Evolutionary conservation across 768 basidiomycete genomes (phyloP).

Genomic region (Russula emetica): DNA sequence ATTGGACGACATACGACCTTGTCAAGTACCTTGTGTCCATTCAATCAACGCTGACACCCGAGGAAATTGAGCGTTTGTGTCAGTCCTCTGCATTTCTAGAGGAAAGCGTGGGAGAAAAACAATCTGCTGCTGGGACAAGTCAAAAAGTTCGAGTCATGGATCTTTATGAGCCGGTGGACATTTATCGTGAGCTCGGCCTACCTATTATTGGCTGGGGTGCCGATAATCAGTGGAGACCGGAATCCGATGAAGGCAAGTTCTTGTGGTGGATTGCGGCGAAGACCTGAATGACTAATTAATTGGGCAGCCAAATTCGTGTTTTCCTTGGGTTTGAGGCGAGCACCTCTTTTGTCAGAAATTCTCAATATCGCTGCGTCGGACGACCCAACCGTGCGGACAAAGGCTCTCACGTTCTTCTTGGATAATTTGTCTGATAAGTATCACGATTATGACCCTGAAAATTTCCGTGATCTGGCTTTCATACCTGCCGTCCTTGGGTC

Average conservation of each 20-base stretch:
- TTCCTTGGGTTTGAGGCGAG: conserved; percentile 60
- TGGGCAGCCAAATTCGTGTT: conserved; percentile 72
- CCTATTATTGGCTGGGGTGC: conserved; percentile 87
- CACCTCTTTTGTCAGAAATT: conserved; percentile 62
- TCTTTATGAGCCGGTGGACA: conserved; percentile 79
- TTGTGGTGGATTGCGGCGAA: not conserved
- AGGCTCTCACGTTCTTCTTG: conserved; percentile 77
- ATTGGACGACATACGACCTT: conserved; percentile 84
- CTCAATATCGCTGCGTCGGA: conserved; percentile 63
- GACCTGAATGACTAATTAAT: not conserved
- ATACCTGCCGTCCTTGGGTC: conserved; percentile 65
- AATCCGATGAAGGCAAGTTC: conserved; percentile 77
- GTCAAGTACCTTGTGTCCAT: conserved; percentile 86
- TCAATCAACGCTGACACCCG: conserved; percentile 51
- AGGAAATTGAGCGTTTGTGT: conserved; percentile 53
- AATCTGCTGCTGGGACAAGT: conserved; percentile 27
- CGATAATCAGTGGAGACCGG: conserved; percentile 69
- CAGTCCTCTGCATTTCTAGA: conserved; percentile 72
- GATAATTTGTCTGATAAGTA: conserved; percentile 66
- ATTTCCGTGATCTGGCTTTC: conserved; percentile 61
- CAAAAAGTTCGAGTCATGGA: conserved; percentile 53
- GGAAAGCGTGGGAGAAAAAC: conserved; percentile 39
- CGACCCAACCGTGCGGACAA: conserved; percentile 46
- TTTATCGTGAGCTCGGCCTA: conserved; percentile 65
- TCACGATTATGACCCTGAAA: conserved; percentile 49